Conservation (phyloP, 148 eudicot species). For the Fallopia convolvulus region DNA sequence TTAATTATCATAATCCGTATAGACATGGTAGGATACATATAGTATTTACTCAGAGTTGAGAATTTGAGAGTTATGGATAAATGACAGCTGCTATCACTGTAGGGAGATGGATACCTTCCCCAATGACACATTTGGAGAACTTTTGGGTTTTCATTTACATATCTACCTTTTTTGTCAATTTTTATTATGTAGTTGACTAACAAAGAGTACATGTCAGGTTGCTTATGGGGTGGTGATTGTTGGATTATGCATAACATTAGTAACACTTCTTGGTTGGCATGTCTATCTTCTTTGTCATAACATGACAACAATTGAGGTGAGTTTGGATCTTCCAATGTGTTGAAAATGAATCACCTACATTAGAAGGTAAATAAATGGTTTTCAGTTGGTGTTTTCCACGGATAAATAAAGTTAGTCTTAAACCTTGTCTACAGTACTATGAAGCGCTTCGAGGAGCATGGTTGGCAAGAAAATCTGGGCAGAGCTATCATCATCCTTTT, state of each 20-base stretch:
- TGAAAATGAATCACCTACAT: background rate
- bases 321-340: conserved; percentile 5
- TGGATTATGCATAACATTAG: conserved; percentile 35
- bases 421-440: conserved; percentile 31
- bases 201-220: conserved; percentile 29
- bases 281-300: conserved; percentile 47
- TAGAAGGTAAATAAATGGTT: background rate
- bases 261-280: conserved; percentile 55
- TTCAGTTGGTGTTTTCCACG: background rate
- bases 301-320: conserved; percentile 71
- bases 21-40: background rate
- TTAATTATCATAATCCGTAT: background rate
- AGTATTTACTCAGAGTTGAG: background rate
- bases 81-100: background rate
- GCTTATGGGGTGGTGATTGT: conserved; percentile 22
- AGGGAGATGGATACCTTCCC: background rate
- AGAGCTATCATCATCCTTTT: conserved; percentile 47
- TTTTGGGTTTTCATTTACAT: background rate
- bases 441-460: conserved; percentile 49
- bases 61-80: background rate
- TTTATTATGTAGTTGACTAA: background rate
- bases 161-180: background rate
- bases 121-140: background rate
- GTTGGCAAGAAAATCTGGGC: conserved; percentile 62
- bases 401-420: background rate